Base-by-base conservation (phyloP, 768 basidiomycete species). In the Kwoniella pini region DNA sequence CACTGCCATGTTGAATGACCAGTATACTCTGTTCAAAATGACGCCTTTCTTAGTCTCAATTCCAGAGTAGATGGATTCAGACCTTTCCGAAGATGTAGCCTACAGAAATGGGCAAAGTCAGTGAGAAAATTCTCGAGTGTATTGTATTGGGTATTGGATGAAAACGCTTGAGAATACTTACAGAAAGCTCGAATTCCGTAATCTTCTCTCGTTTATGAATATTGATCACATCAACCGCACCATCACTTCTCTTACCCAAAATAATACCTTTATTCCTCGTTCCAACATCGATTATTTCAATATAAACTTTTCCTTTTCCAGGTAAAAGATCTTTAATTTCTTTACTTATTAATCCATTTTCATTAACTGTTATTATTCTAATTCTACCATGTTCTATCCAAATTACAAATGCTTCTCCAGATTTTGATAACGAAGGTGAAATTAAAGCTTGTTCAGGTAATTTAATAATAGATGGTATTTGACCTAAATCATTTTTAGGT, bases 1-100 rank as follows among this genome's bases (percentile, higher is more conserved):
- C 72, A 89, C 90, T 43, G 81, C 76, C 27, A 82, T 69, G 4
- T 65, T 62, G 63, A 84, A 81, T 1, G 87, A 86, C 88, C 88
- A 91, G 69, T 83, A 86, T 0, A 88, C 78, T 17, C 88, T 84
- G 10, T 82, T 82, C 43, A 91, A 77, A 64, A 85, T 85, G 0
- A 85, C 80, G 3, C 79, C 74, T 2, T 85, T 85, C 12, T 81
- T 73, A 21, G 77, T 79, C 65, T 85, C 84, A 43, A 4, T 84
- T 26, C 88, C 88, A 4, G 84, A 77, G 69, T 85, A 92, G 0
- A 84, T 72, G 0, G 86, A 83, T 17, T 80, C 79, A 0, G 84
- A 73, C 13, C 82, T 77, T 6, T 80, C 77, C 0, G 79, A 66
- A 2, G 84, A 81, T n/a, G 63, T 46, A 19, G 51, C 53, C 57